Evolutionary conservation across 2,329 filamentous ascomycete species (phyloP).

Genomic region (Pestalotiopsis sp.): DNA sequence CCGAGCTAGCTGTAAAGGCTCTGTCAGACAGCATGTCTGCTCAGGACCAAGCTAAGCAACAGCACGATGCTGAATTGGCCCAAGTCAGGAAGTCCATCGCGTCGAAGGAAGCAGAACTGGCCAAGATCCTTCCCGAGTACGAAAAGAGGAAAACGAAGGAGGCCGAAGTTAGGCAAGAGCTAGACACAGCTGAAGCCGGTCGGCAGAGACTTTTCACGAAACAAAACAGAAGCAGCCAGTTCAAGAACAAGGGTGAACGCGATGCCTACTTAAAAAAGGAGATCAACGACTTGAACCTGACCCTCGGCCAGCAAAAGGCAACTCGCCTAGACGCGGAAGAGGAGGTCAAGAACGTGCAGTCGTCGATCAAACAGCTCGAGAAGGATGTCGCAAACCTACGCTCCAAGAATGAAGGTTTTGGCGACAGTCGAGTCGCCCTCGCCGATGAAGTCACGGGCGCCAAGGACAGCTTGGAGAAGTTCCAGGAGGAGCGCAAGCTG

Average conservation of each 20-base stretch:
- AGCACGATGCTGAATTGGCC: slow-evolving; percentile 72
- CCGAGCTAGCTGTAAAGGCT: slow-evolving; percentile 81
- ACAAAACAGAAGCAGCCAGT: slow-evolving; percentile 85
- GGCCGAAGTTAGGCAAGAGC: slow-evolving; percentile 65
- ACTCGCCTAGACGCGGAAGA: slow-evolving; percentile 84
- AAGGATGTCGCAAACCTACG: slow-evolving; percentile 71
- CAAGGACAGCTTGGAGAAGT: slow-evolving; percentile 74
- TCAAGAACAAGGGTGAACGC: slow-evolving; percentile 84
- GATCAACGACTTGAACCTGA: slow-evolving; percentile 76
- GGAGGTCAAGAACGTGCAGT: slow-evolving; percentile 73
- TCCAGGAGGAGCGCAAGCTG: slow-evolving; percentile 85
- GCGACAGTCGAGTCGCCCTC: slow-evolving; percentile 71
- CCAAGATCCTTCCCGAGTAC: slow-evolving; percentile 75
- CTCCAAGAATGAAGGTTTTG: slow-evolving; percentile 76
- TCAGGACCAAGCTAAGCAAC: slow-evolving; percentile 70
- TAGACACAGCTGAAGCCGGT: slow-evolving; percentile 75
- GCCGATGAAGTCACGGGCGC: slow-evolving; percentile 75
- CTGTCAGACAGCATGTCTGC: slow-evolving; percentile 81
- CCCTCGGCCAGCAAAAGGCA: slow-evolving; percentile 78
- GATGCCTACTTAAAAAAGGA: slow-evolving; percentile 81
- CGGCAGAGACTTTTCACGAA: slow-evolving; percentile 86
- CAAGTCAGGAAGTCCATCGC: slow-evolving; percentile 74
- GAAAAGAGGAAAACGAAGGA: slow-evolving; percentile 75
- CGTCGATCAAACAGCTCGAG: slow-evolving; percentile 72
- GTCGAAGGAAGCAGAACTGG: slow-evolving; percentile 75